phyloP scores from a whole-genome alignment of 805 yeast species.

The Metschnikowia lochheadii region DNA sequence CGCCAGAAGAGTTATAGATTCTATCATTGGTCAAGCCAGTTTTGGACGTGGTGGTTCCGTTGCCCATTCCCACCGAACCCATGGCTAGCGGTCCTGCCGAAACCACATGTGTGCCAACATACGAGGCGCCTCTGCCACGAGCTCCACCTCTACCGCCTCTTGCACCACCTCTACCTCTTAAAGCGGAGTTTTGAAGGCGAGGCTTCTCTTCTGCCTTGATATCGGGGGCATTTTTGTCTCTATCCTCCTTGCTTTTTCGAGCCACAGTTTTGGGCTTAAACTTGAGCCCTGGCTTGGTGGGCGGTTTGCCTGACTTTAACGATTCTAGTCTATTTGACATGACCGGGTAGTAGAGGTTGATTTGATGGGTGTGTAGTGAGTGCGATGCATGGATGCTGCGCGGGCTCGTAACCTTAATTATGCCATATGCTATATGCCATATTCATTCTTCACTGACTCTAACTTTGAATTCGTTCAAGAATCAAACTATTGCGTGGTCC shows the following conservation, averaged over 20 bases:
- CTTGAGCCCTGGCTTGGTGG: conserved; percentile 53
- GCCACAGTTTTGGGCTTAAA: conserved; percentile 88
- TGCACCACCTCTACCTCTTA: conserved; percentile 26
- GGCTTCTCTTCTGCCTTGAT: conserved; percentile 33
- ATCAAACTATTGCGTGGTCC: too few relatives aligned
- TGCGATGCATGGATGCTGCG: not conserved
- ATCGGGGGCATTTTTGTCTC: conserved; percentile 70
- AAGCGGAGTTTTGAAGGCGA: conserved; percentile 11
- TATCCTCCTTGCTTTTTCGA: conserved; percentile 75
- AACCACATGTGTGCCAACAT: conserved; percentile 58
- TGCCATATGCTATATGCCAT: too few relatives aligned
- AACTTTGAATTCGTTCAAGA: too few relatives aligned
- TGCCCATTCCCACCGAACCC: conserved; percentile 50
- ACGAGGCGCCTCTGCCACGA: conserved; percentile 35
- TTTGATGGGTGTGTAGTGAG: not conserved
- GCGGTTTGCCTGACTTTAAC: conserved; percentile 31
- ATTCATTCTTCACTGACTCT: too few relatives aligned
- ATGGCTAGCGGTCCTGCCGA: conserved; percentile 72
- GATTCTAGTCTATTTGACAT: conserved; percentile 44
- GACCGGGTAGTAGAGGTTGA: not conserved
- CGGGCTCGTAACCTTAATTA: not conserved
- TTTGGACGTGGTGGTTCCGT: conserved; percentile 23
- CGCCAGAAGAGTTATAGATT: conserved; percentile 44
- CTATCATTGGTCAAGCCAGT: conserved; percentile 26
- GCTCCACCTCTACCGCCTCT: conserved; percentile 32